phyloP scores from a whole-genome alignment of 306 rosid species.

The Clitoria ternatea region DNA sequence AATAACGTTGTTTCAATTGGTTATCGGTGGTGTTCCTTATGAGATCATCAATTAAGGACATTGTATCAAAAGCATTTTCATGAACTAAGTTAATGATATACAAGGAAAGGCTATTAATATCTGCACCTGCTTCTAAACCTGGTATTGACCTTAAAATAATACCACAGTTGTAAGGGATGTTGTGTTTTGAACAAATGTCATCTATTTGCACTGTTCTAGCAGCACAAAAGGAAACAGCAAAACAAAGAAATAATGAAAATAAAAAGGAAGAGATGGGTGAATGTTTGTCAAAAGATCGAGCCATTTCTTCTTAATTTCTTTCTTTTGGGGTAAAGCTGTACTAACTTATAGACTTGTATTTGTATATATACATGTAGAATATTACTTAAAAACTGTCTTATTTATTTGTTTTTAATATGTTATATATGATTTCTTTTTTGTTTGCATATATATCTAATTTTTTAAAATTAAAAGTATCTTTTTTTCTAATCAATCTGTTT shows the following conservation, averaged over 20 bases:
- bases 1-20: background rate
- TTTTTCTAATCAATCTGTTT: too few relatives aligned
- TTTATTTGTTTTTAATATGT: too few relatives aligned
- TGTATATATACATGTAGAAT: too few relatives aligned
- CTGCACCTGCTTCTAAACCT: background rate
- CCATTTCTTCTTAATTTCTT: too few relatives aligned
- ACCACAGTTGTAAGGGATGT: background rate
- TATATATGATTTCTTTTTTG: too few relatives aligned
- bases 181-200: constrained; percentile 24
- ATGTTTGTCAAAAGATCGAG: too few relatives aligned
- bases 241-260: background rate
- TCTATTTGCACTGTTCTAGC: background rate
- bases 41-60: background rate
- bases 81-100: background rate
- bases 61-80: constrained; percentile 2
- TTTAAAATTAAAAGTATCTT: too few relatives aligned
- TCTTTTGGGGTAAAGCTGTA: too few relatives aligned
- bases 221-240: background rate
- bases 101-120: background rate
- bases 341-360: too few relatives aligned
- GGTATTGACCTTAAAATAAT: background rate
- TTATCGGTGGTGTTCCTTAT: background rate
- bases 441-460: too few relatives aligned
- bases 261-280: background rate
- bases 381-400: too few relatives aligned